Conservation (phyloP, 2,329 filamentous ascomycete species). For the Mariannaea elegans region DNA sequence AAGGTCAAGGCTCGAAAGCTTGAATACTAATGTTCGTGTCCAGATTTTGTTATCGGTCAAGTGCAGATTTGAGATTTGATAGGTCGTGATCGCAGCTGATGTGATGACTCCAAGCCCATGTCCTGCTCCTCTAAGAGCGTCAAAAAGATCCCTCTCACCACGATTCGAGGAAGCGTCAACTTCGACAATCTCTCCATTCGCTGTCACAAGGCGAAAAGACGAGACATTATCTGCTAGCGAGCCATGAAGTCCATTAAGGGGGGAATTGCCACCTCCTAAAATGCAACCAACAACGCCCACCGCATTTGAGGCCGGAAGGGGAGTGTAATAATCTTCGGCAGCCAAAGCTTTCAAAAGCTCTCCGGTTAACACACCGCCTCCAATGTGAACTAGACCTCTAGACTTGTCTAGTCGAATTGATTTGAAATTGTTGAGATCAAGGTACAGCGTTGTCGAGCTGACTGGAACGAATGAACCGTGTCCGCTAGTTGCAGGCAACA, state of each 20-base stretch:
- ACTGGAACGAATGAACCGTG: conserved; percentile 46
- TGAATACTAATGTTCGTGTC: conserved; percentile 43
- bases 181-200: conserved; percentile 23
- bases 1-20: conserved; percentile 28
- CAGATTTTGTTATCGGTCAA: conserved; percentile 44
- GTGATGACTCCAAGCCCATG: conserved; percentile 47
- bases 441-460: conserved; percentile 40
- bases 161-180: conserved; percentile 21
- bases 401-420: conserved; percentile 40
- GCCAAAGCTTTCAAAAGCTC: conserved; percentile 38
- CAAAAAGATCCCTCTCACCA: conserved; percentile 41
- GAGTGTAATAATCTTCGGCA: conserved; percentile 43
- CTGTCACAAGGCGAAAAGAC: conserved; percentile 41
- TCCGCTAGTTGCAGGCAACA: conserved; percentile 43
- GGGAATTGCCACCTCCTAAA: conserved; percentile 40
- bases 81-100: conserved; percentile 37
- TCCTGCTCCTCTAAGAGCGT: conserved; percentile 45
- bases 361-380: conserved; percentile 41
- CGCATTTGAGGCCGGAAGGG: conserved; percentile 37
- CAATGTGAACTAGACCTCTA: conserved; percentile 36
- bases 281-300: conserved; percentile 41
- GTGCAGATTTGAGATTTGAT: conserved; percentile 36
- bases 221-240: conserved; percentile 45
- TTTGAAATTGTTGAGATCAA: conserved; percentile 46
- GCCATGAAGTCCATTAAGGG: conserved; percentile 43